These are phyloP conservation scores for Suhomyces kilbournensis DNA, from an alignment of 805 yeast genomes.

Conservation along the genomic window DNA sequence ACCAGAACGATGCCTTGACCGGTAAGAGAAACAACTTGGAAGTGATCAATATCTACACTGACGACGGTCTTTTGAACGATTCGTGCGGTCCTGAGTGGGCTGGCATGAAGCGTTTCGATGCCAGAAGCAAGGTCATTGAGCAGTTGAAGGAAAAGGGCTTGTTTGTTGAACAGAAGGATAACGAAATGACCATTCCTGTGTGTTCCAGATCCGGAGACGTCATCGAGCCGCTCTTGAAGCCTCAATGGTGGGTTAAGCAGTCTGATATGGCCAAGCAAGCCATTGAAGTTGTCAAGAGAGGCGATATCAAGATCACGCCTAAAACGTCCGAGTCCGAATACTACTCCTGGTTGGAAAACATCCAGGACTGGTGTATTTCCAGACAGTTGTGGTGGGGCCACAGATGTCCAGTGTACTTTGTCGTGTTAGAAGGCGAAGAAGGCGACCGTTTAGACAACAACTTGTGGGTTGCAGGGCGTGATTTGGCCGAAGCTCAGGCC, in stretches of 20 bases:
- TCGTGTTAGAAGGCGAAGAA: slow-evolving; percentile 71
- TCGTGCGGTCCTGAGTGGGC: slow-evolving; percentile 85
- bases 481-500: slow-evolving; percentile 73
- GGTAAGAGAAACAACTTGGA: slow-evolving; percentile 93
- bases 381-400: slow-evolving; percentile 95
- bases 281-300: slow-evolving; percentile 77
- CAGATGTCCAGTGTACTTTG: slow-evolving; percentile 94
- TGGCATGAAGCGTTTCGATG: slow-evolving; percentile 92
- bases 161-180: slow-evolving; percentile 81
- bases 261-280: slow-evolving; percentile 85
- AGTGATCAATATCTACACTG: slow-evolving; percentile 85
- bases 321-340: slow-evolving; percentile 89
- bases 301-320: slow-evolving; percentile 79
- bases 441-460: slow-evolving; percentile 60
- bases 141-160: slow-evolving; percentile 71
- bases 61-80: slow-evolving; percentile 86
- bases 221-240: slow-evolving; percentile 94
- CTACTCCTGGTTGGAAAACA: slow-evolving; percentile 91
- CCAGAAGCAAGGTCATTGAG: slow-evolving; percentile 81
- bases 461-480: slow-evolving; percentile 91
- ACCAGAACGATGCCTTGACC: slow-evolving; percentile 91
- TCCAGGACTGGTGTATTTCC: slow-evolving; percentile 99
- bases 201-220: slow-evolving; percentile 97
- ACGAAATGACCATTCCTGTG: slow-evolving; percentile 91
- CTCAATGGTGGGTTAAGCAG: slow-evolving; percentile 99